Evolutionary conservation across 2,329 filamentous ascomycete species (phyloP).

Genomic region (Fusarium nygamai): DNA sequence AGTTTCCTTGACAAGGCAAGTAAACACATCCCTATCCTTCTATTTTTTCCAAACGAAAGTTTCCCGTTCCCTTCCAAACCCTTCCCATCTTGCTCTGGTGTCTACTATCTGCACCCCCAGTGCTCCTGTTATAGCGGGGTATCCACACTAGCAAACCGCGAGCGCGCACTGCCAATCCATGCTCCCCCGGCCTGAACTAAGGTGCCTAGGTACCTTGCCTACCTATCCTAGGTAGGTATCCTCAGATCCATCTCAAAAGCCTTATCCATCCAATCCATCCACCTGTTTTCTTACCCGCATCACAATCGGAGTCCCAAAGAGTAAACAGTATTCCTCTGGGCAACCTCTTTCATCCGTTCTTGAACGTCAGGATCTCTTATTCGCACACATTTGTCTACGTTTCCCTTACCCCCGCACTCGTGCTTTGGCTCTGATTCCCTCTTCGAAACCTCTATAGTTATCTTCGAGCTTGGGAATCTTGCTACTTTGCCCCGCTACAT

Average conservation of each 20-base stretch:
- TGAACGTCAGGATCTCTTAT: slow-evolving; percentile 15
- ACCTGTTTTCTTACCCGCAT: slow-evolving; percentile 34
- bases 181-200: slow-evolving; percentile 31
- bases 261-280: slow-evolving; percentile 33
- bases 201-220: background rate
- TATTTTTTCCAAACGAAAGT: background rate
- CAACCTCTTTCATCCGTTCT: slow-evolving; percentile 17
- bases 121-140: slow-evolving; percentile 43
- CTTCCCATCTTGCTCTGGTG: background rate
- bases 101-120: slow-evolving; percentile 36
- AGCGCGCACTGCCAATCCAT: slow-evolving; percentile 48
- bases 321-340: slow-evolving; percentile 27
- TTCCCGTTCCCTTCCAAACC: background rate
- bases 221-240: slow-evolving; percentile 11
- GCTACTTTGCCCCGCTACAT: slow-evolving; percentile 33
- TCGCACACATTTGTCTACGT: slow-evolving; percentile 19
- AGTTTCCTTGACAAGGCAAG: background rate
- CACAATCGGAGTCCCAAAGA: slow-evolving; percentile 32
- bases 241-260: slow-evolving; percentile 37
- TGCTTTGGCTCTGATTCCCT: slow-evolving; percentile 25
- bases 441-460: slow-evolving; percentile 7
- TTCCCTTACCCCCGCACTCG: background rate
- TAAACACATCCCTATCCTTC: background rate
- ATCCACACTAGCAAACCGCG: slow-evolving; percentile 51
- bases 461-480: slow-evolving; percentile 27